Base-by-base conservation (phyloP, 2,329 filamentous ascomycete genomes). In the Fonsecaea nubica region DNA sequence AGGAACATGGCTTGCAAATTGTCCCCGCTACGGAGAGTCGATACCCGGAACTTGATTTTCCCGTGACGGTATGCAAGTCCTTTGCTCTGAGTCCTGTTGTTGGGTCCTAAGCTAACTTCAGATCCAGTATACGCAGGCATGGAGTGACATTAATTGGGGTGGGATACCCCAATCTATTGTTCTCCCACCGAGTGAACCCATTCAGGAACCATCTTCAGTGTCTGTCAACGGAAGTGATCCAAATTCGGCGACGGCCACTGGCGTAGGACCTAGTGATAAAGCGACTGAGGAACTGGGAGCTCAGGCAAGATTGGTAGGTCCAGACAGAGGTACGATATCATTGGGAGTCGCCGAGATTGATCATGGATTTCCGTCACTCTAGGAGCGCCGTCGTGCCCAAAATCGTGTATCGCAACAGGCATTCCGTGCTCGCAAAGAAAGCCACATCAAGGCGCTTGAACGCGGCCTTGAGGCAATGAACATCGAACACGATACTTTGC, bases 381-480 rank as follows among this genome's bases (percentile, higher is more conserved):
- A 55, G 53, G 53, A 61, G 92, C 96, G 96, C 81, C 90, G 92
- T 8, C 98, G 98, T 81, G 94, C 94, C 9, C 93, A 97, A 76
- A 97, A 97, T 73, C 87, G 93, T 72, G 93, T 92, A 8, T 93
- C 93, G 5, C 93, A 97, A 79, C 88, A 93, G 64, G 93, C 93
- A 4, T 97, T 97, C 85, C 88, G 93, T 62, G 93, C 97, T 78
- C 90, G 93, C 69, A 97, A 97, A 80, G 93, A 97, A 78, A 94
- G 91, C 80, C 93, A 95, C 74, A 77, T 95, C 45, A 92, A 92
- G 76, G 90, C 93, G 71, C 84, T 94, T 1, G 92, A 96, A 79
- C 90, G 84, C 64, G 91, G 91, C 78, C 88, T 92, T 25, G 36
- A 35, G 32, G 30, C 15, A 25, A 21, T 55, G 13, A 35, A 33